Base-by-base conservation (phyloP, 805 yeast species). In the Pichia manshurica region DNA sequence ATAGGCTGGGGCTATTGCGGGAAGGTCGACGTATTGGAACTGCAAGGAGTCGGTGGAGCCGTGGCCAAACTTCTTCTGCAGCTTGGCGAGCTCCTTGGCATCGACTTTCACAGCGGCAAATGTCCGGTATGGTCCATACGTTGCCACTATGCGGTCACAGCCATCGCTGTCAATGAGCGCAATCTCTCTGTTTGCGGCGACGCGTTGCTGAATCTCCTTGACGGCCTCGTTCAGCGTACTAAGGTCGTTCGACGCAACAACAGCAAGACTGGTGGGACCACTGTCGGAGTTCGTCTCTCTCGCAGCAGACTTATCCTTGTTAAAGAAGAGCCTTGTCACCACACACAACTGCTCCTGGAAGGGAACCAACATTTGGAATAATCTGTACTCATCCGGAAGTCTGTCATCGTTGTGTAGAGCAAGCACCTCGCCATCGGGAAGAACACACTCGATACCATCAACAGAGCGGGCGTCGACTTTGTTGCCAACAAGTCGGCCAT, bases 401-500 rank as follows among this genome's bases (percentile, higher is more conserved):
- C 39, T 19, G n/a, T 15, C n/a, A 36, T 39, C 32, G 10, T 49
- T 47, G 1, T 28, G 28, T 13, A 53, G 44, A 0, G 28, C 42
- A 7, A 55, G 5, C 13, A 56, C 43, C 8, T 53, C 48, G 8
- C 67, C 67, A 49, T 60, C 65, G 13, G 66, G 62, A 23, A 63
- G 50, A 7, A 62, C 64, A 29, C 52, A 56, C 9, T 56, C 59
- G 19, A 56, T 36, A 22, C 44, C 50, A 22, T 36, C 36, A 3
- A 63, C 48, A 4, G 39, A 33, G 2, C 29, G 13, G 3, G 44
- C 42, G 17, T 53, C 49, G 43, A 54, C 47, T 9, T 44, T 41
- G 25, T 48, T 51, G 20, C 40, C 31, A n/a, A 53, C 25, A 32
- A 57, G 40, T 38, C 43, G 34, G 44, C 36, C 38, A 19, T 21